Percentiles rank a stretch among this genome's conserved stretches.
phyloP scores from a whole-genome alignment of 306 rosid genomes.

The Quillaja saponaria region DNA sequence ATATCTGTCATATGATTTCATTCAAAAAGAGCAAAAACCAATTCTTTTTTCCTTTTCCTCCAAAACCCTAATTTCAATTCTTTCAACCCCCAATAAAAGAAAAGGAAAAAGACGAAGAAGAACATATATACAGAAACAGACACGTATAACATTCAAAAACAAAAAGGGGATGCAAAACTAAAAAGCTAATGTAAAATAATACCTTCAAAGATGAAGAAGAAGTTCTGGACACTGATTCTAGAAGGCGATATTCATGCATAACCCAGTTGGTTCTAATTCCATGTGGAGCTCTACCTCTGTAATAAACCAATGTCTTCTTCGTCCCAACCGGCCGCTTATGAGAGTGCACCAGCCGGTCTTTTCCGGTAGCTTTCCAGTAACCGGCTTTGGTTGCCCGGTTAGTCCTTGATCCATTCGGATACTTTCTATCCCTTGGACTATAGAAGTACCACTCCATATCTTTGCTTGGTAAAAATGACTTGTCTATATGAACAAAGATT shows the following conservation, averaged over 20 bases:
- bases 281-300: slow-evolving; percentile 92
- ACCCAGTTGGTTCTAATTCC: slow-evolving; percentile 93
- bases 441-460: slow-evolving; percentile 98
- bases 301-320: slow-evolving; percentile 94
- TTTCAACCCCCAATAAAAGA: neutral
- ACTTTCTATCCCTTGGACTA: slow-evolving; percentile 87
- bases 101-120: neutral
- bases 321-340: slow-evolving; percentile 66
- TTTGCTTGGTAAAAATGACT: slow-evolving; percentile 83
- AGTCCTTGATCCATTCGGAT: slow-evolving; percentile 98
- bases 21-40: no score
- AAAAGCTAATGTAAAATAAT: neutral
- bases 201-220: slow-evolving; percentile 74
- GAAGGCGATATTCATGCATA: slow-evolving; percentile 90
- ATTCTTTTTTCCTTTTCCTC: neutral
- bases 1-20: no score
- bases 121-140: no score
- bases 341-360: slow-evolving; percentile 75
- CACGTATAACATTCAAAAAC: no score
- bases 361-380: slow-evolving; percentile 96
- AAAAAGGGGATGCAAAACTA: neutral
- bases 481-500: slow-evolving; percentile 38
- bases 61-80: slow-evolving; percentile 28
- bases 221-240: slow-evolving; percentile 47
- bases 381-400: slow-evolving; percentile 88